Evolutionary conservation across 805 yeast genomes (phyloP).

Genomic region (Yarrowia porcina): DNA sequence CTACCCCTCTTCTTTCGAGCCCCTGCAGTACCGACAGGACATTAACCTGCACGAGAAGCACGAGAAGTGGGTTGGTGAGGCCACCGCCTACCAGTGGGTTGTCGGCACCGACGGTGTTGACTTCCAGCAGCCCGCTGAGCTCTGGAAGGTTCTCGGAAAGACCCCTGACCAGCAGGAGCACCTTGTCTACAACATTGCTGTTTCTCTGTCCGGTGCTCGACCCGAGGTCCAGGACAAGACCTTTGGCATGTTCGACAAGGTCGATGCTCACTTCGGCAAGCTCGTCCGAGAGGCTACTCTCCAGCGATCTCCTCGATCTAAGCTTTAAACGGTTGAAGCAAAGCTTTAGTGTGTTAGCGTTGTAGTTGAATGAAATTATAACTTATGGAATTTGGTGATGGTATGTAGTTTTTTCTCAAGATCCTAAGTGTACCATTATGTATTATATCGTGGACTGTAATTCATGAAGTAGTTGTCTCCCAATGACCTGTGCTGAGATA

Average conservation of each 20-base stretch:
- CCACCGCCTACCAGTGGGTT: constrained; percentile 84
- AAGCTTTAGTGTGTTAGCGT: constrained; percentile 10
- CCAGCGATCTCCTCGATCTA: constrained; percentile 47
- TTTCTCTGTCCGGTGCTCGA: constrained; percentile 64
- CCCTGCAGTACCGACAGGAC: constrained; percentile 37
- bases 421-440: too few species aligned
- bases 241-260: constrained; percentile 70
- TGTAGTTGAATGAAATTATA: constrained; percentile 17
- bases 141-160: constrained; percentile 75
- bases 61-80: constrained; percentile 80
- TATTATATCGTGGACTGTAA: background rate
- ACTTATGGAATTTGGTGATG: too few species aligned
- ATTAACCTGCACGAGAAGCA: constrained; percentile 47
- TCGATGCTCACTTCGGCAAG: constrained; percentile 63
- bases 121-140: constrained; percentile 69
- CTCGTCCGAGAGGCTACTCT: constrained; percentile 63
- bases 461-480: too few species aligned
- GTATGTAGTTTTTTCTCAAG: too few species aligned
- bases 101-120: constrained; percentile 62
- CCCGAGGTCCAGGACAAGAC: constrained; percentile 77
- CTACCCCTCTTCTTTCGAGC: constrained; percentile 47
- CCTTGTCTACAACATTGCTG: constrained; percentile 79
- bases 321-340: constrained; percentile 7
- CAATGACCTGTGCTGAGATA: too few species aligned
- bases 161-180: constrained; percentile 80